phyloP scores from a whole-genome alignment of 2,329 filamentous ascomycete species.

The Beauveria scarabaeidicola region DNA sequence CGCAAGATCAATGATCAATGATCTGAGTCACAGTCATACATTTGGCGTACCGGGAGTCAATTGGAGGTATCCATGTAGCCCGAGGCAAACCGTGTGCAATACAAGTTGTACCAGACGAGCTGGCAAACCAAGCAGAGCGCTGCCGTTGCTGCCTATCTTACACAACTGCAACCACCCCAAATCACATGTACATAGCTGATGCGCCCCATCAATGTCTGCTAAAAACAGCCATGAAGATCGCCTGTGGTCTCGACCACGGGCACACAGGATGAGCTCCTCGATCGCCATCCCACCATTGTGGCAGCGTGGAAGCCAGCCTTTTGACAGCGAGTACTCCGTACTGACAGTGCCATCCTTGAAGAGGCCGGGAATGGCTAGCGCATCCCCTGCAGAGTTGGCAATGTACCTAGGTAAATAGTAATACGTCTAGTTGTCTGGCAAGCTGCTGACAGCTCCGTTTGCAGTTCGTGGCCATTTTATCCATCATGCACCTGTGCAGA shows the following conservation, averaged over 20 bases:
- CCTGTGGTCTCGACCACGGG: background rate
- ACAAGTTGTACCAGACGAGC: background rate
- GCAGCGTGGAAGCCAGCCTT: too few species aligned
- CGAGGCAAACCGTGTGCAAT: background rate
- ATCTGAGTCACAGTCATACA: background rate
- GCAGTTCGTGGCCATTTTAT: background rate
- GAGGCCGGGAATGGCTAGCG: constrained; percentile 7
- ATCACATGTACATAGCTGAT: background rate
- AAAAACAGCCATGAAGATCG: background rate
- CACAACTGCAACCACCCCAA: constrained; percentile 1
- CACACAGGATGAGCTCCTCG: background rate
- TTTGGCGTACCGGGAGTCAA: background rate
- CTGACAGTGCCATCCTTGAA: background rate
- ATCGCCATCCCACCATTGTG: background rate
- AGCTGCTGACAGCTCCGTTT: constrained; percentile 1
- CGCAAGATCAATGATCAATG: background rate
- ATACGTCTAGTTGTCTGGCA: background rate
- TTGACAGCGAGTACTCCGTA: too few species aligned
- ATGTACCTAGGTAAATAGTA: too few species aligned
- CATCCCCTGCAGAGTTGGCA: background rate
- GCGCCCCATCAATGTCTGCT: background rate
- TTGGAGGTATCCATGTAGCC: background rate
- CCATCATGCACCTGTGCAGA: background rate
- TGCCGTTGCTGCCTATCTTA: background rate
- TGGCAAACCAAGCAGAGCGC: background rate